Evolutionary conservation across 352 stramenopile species (phyloP).

Genomic region (Phytopythium oedochilum): DNA sequence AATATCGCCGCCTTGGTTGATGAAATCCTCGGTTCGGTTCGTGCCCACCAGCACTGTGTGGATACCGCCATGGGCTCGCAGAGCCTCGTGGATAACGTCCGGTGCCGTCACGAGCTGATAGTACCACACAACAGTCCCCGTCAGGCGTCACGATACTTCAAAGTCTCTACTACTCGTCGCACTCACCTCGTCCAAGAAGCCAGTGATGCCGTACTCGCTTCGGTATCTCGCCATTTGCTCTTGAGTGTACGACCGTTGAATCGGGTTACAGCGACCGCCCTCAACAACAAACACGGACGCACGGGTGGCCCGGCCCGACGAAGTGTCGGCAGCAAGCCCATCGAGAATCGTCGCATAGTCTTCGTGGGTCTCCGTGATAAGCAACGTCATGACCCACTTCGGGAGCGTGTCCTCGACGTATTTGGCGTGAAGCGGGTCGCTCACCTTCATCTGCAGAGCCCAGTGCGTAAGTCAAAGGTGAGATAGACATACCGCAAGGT

Average conservation of each 20-base stretch:
- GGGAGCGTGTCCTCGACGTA: constrained; percentile 83
- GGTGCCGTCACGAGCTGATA: constrained; percentile 69
- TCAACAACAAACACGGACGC: constrained; percentile 69
- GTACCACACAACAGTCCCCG: neutral
- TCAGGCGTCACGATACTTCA: neutral
- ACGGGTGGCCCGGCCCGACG: constrained; percentile 42
- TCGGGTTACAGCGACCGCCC: constrained; percentile 37
- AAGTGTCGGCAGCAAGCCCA: constrained; percentile 46
- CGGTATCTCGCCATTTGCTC: constrained; percentile 50
- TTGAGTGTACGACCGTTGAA: constrained; percentile 53
- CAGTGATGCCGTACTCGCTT: constrained; percentile 56
- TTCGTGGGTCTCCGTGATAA: constrained; percentile 76
- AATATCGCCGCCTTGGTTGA: constrained; percentile 64
- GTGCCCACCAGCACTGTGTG: constrained; percentile 78
- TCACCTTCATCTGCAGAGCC: constrained; percentile 61
- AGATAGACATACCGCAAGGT: too few relatives aligned
- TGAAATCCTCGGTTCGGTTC: constrained; percentile 67
- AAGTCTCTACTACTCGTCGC: neutral
- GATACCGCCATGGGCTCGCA: constrained; percentile 59
- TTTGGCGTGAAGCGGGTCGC: constrained; percentile 72
- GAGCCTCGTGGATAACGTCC: constrained; percentile 77
- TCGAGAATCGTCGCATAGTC: constrained; percentile 79
- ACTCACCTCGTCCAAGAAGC: constrained; percentile 75
- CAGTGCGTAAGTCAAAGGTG: neutral
- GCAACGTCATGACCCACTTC: constrained; percentile 67